Evolutionary conservation across 352 stramenopile genomes (phyloP).

Genomic region (Pythium monospermum): DNA sequence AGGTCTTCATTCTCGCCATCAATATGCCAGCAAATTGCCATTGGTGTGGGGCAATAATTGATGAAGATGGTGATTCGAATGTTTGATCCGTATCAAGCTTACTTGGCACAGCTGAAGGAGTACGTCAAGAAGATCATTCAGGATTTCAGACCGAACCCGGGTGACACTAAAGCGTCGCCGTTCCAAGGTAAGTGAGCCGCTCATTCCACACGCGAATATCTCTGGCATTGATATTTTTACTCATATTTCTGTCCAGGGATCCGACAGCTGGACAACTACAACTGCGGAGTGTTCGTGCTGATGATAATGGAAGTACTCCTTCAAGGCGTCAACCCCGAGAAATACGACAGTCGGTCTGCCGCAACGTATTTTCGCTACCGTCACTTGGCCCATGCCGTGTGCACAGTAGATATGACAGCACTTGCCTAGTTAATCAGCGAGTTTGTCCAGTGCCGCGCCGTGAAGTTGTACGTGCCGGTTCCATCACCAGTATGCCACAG

Average conservation of each 20-base stretch:
- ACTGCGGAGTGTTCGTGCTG: conserved; percentile 1
- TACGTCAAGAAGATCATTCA: neutral
- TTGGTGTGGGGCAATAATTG: conserved; percentile 1
- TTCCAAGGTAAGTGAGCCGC: neutral
- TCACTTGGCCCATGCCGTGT: too few species aligned
- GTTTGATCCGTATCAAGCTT: conserved; percentile 1
- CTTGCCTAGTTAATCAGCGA: too few species aligned
- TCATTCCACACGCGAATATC: too few species aligned
- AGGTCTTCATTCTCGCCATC: neutral
- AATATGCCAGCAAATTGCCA: neutral
- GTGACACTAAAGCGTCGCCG: neutral
- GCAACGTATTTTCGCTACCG: neutral
- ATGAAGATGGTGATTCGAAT: neutral
- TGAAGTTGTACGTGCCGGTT: too few species aligned
- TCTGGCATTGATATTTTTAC: neutral
- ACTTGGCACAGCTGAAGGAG: neutral
- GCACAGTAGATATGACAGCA: too few species aligned
- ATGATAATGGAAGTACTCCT: conserved; percentile 2
- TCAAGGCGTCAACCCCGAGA: neutral
- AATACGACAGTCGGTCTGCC: neutral
- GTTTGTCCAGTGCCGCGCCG: too few species aligned
- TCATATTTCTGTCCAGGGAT: neutral
- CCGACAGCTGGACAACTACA: conserved; percentile 1
- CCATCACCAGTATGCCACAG: too few species aligned
- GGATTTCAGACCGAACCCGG: neutral